Evolutionary conservation across 2,329 filamentous ascomycete genomes (phyloP).

Genomic region (Ascomycota sp.): DNA sequence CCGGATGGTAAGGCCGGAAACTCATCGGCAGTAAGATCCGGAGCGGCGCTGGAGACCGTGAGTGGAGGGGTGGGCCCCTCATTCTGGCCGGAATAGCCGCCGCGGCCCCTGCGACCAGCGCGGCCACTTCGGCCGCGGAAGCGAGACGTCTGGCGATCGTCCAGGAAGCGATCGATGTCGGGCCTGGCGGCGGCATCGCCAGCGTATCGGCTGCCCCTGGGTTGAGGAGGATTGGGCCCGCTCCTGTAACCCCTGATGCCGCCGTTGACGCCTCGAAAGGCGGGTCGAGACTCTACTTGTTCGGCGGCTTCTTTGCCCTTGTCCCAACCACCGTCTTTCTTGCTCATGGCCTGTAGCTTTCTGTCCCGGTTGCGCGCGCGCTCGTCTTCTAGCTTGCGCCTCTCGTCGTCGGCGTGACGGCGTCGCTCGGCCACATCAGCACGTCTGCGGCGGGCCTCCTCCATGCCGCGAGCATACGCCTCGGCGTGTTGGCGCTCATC

Average conservation of each 20-base stretch:
- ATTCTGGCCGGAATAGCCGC: constrained; percentile 3
- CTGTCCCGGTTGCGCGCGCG: constrained; percentile 37
- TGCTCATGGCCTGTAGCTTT: constrained; percentile 37
- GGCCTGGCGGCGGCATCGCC: constrained; percentile 10
- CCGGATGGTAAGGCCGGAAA: constrained; percentile 16
- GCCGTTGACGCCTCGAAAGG: constrained; percentile 22
- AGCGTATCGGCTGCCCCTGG: constrained; percentile 23
- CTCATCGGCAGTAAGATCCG: constrained; percentile 11
- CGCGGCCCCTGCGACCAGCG: constrained; percentile 8
- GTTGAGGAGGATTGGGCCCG: constrained; percentile 6
- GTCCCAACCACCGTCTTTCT: constrained; percentile 36
- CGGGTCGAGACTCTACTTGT: constrained; percentile 18
- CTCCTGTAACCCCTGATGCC: constrained; percentile 17
- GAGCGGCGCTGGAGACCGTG: constrained; percentile 1
- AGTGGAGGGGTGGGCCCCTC: constrained; percentile 4
- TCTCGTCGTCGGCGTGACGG: constrained; percentile 29
- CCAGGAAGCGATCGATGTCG: constrained; percentile 16
- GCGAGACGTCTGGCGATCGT: constrained; percentile 13
- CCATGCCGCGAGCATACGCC: constrained; percentile 32
- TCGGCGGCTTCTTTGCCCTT: constrained; percentile 29
- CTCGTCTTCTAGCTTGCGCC: constrained; percentile 34
- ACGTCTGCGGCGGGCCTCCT: constrained; percentile 30
- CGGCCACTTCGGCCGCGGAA: constrained; percentile 14
- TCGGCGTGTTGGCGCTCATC: constrained; percentile 34
- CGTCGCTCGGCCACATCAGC: constrained; percentile 31